Evolutionary conservation across 768 basidiomycete genomes (phyloP).

Genomic region (Pisolithus orientalis): DNA sequence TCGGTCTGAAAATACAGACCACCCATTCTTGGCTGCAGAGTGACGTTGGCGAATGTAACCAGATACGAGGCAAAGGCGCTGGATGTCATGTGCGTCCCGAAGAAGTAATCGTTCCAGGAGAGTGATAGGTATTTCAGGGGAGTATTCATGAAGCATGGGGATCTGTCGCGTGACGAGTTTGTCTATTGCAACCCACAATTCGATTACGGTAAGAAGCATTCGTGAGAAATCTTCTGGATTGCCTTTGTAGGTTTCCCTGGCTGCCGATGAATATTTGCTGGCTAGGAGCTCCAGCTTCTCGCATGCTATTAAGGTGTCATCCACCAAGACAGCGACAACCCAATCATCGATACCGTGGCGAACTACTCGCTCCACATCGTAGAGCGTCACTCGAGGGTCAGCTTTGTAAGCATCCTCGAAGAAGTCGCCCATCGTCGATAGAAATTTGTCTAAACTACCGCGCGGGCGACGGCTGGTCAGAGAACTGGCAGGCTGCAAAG

Average conservation of each 20-base stretch:
- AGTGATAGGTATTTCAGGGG: slow-evolving; percentile 25
- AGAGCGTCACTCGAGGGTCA: slow-evolving; percentile 18
- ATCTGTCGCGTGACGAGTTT: slow-evolving; percentile 11
- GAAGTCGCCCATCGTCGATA: slow-evolving; percentile 7
- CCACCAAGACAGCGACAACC: slow-evolving; percentile 16
- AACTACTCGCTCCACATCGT: slow-evolving; percentile 34
- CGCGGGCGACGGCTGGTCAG: slow-evolving; percentile 1
- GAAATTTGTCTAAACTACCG: slow-evolving; percentile 13
- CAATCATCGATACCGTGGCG: slow-evolving; percentile 28
- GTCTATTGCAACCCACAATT: slow-evolving; percentile 35
- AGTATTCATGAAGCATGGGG: slow-evolving; percentile 25
- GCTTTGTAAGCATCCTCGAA: slow-evolving; percentile 4
- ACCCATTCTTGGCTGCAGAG: slow-evolving; percentile 1
- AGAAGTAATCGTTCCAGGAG: slow-evolving; percentile 26
- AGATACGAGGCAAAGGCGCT: slow-evolving; percentile 21
- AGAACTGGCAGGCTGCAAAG: background rate
- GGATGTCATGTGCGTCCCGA: slow-evolving; percentile 21
- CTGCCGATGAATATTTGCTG: slow-evolving; percentile 21
- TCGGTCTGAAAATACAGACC: slow-evolving; percentile 30
- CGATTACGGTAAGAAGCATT: slow-evolving; percentile 34
- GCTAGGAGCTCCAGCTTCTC: slow-evolving; percentile 17
- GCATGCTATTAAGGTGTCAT: slow-evolving; percentile 8
- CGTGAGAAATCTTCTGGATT: slow-evolving; percentile 36
- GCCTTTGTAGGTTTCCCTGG: slow-evolving; percentile 19
- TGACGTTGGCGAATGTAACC: slow-evolving; percentile 30